These are phyloP conservation scores for Urochloa ruziziensis DNA, from an alignment of 176 grass and related monocot species.

Conservation along the genomic window DNA sequence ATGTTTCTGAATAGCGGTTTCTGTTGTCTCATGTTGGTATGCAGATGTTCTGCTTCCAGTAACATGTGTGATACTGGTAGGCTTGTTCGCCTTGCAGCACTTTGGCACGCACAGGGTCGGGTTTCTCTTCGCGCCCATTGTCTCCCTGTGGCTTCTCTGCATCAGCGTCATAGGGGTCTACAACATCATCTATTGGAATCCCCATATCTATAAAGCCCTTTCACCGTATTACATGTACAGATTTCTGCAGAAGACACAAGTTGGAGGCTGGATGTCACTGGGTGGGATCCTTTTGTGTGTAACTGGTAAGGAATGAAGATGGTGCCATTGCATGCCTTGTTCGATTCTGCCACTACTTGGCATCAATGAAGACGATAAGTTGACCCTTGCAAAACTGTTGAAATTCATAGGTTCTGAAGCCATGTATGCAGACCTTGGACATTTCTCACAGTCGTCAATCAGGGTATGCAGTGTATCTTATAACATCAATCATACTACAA, in stretches of 20 bases:
- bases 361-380: neutral
- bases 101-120: slow-evolving; percentile 80
- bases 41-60: slow-evolving; percentile 88
- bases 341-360: neutral
- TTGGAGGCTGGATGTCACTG: slow-evolving; percentile 87
- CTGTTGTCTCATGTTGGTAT: slow-evolving; percentile 18
- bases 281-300: slow-evolving; percentile 92
- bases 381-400: slow-evolving; percentile 25
- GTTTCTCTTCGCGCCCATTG: slow-evolving; percentile 81
- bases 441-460: slow-evolving; percentile 92
- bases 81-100: slow-evolving; percentile 86
- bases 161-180: slow-evolving; percentile 82
- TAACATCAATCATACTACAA: neutral
- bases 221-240: slow-evolving; percentile 77
- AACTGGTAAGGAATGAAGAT: slow-evolving; percentile 57
- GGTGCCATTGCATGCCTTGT: neutral
- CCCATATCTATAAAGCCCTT: slow-evolving; percentile 68
- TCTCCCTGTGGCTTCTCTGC: slow-evolving; percentile 74
- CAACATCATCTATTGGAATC: slow-evolving; percentile 90
- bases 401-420: slow-evolving; percentile 81
- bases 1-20: slow-evolving; percentile 7
- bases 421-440: slow-evolving; percentile 95
- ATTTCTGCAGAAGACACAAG: slow-evolving; percentile 78
- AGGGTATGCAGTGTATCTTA: slow-evolving; percentile 47
- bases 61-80: slow-evolving; percentile 73